These are phyloP conservation scores for Phialophora chinensis DNA, from an alignment of 2,329 filamentous ascomycete species.

Conservation along the genomic window DNA sequence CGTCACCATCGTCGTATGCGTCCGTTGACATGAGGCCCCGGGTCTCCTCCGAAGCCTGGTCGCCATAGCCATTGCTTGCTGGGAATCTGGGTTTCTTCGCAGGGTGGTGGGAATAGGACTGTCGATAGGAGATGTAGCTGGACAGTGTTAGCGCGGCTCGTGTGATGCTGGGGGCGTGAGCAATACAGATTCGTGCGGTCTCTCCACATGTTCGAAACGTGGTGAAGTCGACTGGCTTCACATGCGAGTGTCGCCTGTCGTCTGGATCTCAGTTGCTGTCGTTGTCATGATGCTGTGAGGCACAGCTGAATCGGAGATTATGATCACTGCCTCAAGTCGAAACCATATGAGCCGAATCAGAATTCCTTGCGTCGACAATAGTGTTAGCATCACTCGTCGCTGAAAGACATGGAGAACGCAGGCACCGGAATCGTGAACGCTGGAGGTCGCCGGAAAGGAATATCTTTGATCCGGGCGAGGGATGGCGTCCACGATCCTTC, in stretches of 20 bases:
- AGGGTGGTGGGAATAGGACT: constrained; percentile 96
- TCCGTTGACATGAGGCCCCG: constrained; percentile 83
- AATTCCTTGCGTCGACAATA: neutral
- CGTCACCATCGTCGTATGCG: constrained; percentile 84
- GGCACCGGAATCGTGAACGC: neutral
- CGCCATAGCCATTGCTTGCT: constrained; percentile 65
- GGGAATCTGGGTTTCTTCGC: constrained; percentile 78
- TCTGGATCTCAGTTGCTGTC: constrained; percentile 2
- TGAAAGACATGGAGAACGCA: neutral
- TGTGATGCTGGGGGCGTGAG: constrained; percentile 29
- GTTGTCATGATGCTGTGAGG: constrained; percentile 27
- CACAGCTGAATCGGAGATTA: neutral
- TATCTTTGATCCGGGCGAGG: neutral
- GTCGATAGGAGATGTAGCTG: constrained; percentile 98
- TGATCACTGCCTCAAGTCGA: neutral
- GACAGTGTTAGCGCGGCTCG: constrained; percentile 41
- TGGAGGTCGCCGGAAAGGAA: neutral
- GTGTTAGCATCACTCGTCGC: neutral
- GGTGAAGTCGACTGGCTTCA: constrained; percentile 28
- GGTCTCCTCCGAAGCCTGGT: constrained; percentile 69
- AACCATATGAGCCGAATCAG: neutral
- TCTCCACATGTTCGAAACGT: constrained; percentile 86
- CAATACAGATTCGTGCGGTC: constrained; percentile 96
- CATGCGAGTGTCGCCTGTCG: constrained; percentile 18
- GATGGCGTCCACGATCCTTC: neutral